Evolutionary conservation across 2,329 filamentous ascomycete species (phyloP), one percentile per base, ranked within the genome.

Genomic region (Aaosphaeria arxii): DNA sequence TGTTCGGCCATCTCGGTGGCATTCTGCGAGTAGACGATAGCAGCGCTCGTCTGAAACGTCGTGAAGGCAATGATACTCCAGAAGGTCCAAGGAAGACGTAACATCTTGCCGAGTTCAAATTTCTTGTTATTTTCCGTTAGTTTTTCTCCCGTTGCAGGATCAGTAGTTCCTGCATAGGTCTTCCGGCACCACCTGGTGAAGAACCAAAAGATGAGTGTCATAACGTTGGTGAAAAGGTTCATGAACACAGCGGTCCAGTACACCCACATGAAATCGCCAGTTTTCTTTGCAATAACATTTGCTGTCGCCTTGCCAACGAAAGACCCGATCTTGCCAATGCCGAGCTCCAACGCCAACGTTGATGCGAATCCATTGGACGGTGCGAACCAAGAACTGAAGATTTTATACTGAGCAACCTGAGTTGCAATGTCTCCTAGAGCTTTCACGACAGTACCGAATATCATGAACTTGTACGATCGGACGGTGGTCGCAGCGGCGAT

Each of bases 341-440:
- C 80, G 0, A 85, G 71, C 59, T 85, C 82, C 4, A 85, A 77
- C 0, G 76, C 82, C 0, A 85, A 71, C 0, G 82, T 85, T 0
- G 81, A 82, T 0, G 82, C 83, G 57, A 85, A 85, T 1, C 82
- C 82, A 47, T 80, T 76, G 6, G 74, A 81, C 0, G 82, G 83
- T 0, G 82, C 74, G 51, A 85, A 85, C 82, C 82, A 85, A 0
- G 80, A 82, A 0, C 80, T 83, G 55, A 85, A 85, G 51, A 85
- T 77, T 51, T 84, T 83, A 61, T 85, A 85, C 59, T 85, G 81
- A 0, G 83, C 83, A 30, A 84, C 74, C 54, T 85, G 82, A 0
- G 83, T 85, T 0, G 82, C 79, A 17, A 84, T 82, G 51, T 85
- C 82, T n/a, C 82, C 82, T 0, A 85, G 64, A 0, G 81, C 76